Base-by-base conservation (phyloP, 805 yeast genomes). In the Cyberlindnera misumaiensis region DNA sequence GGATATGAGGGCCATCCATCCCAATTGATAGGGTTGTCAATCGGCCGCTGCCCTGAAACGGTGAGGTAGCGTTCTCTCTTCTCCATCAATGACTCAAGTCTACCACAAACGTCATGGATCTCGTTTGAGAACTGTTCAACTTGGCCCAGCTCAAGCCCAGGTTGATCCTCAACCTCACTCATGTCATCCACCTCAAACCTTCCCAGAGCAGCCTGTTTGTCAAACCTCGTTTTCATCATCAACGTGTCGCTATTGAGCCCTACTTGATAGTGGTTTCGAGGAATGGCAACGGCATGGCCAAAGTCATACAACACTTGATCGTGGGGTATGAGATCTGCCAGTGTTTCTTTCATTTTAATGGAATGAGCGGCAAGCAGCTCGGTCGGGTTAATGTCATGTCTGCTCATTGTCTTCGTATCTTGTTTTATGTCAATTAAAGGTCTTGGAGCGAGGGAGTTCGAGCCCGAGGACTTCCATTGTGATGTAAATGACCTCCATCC, bases 1-100 rank as follows among this genome's bases (percentile, higher is more conserved):
- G 97, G 97, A 56, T 86, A 88, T 25, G 86, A 74, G n/a, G 60
- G 59, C 96, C 96, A 88, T 5, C 64, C 56, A 28, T 59, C 60
- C 17, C 30, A 26, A 59, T 88, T 82, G 51, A 85, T 79, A 4
- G 95, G 94, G 58, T 90, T 88, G 39, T 75, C 76, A 30, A 56
- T 47, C 29, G 77, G 79, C 44, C 78, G 68, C 60, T 89, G 97
- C 20, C 72, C 44, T 1, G 95, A 84, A 3, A 72, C 44, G 3
- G 52, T 49, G 52, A 80, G 72, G 59, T 87, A 89, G 48, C 75
- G 75, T 47, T 74, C 80, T 47, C 97, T 72, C 38, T 80, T 51
- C 10, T 70, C 72, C 35, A 81, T 30, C 11, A 54, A 20, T 5
- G 8, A 20, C 24, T 5, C 24, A 20, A 20, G 24, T 6, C 24